Evolutionary conservation across 805 yeast genomes (phyloP).

Genomic region (Teunomyces tritomae): DNA sequence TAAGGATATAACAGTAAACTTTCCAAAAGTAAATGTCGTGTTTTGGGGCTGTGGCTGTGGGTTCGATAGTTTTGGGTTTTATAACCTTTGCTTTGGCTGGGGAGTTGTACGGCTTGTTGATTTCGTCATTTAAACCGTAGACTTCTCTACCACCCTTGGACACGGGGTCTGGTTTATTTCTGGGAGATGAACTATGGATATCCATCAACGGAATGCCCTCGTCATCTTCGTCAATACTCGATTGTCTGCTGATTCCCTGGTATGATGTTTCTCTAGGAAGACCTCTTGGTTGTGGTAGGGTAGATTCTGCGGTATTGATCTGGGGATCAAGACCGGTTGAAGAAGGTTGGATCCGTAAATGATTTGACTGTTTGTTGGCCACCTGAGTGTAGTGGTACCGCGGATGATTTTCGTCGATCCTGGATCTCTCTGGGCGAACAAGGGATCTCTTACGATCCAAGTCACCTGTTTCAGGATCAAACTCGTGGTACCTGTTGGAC

Average conservation of each 20-base stretch:
- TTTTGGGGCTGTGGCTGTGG: conserved; percentile 12
- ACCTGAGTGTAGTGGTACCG: conserved; percentile 75
- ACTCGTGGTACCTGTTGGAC: conserved; percentile 32
- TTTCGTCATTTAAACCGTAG: conserved; percentile 63
- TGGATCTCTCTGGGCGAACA: conserved; percentile 80
- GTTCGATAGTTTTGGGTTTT: conserved; percentile 9
- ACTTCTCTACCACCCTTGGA: conserved; percentile 45
- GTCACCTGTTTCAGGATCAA: conserved; percentile 40
- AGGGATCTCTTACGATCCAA: conserved; percentile 62
- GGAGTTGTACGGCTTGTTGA: conserved; percentile 18
- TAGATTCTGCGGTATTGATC: conserved; percentile 20
- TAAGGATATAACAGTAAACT: conserved; percentile 71
- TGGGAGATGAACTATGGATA: conserved; percentile 19
- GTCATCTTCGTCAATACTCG: conserved; percentile 16
- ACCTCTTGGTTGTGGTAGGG: conserved; percentile 13
- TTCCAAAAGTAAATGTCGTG: conserved; percentile 62
- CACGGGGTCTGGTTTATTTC: not conserved
- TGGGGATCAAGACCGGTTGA: conserved; percentile 68
- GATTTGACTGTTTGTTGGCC: conserved; percentile 61
- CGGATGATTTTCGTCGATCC: conserved; percentile 65
- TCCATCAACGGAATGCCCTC: conserved; percentile 47
- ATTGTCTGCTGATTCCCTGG: conserved; percentile 4
- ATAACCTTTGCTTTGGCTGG: conserved; percentile 22
- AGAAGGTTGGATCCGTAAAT: conserved; percentile 64
- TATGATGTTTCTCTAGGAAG: conserved; percentile 2